Base-by-base conservation (phyloP, 2,329 filamentous ascomycete species). In the Curvularia sp. region DNA sequence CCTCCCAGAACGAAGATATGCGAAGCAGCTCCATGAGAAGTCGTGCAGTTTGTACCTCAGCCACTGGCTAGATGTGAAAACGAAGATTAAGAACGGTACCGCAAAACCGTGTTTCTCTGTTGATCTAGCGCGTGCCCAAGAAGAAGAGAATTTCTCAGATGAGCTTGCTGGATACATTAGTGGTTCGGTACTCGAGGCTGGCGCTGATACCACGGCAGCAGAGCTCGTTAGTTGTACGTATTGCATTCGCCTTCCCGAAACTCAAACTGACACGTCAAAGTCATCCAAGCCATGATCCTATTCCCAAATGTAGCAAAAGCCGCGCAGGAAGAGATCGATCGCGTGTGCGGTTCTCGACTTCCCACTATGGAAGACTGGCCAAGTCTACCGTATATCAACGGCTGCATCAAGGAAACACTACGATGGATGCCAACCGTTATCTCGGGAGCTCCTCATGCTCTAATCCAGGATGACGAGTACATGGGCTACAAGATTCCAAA, bases 11-110 rank as follows among this genome's bases (percentile, higher is more conserved):
- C 73, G 75, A 22, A 69, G 64, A 26, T 74, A 79, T 26, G 81
- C 80, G 0, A 79, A 76, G 53, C 65, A 76, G 18, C 62, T 83
- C 0, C 82, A 85, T 53, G 58, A 70, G 35, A 68, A 72, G 2
- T 83, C 85, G 59, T 77, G 75, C n/a, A 70, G 60, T 5, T 55
- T 72, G 3, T 74, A 71, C 22, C 41, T 66, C 0, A 48, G 61
- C 8, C 67, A 71, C 49, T 74, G 67, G 65, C 38, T 71, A 15
- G 47, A 60, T 1, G 64, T 64, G 1, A 74, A 74, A 51, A 53
- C 59, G 6, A 50, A 46, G 10, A 62, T 64, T 20, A 54, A 65
- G 24, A 55, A 60, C 10, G 62, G 60, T 2, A 66, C 57, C 0
- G 57, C 53, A 1, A 54, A 61, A 52, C 69, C 70, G 1, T 70